phyloP scores from a whole-genome alignment of 1,284 basidiomycete species.

The Rhodofomes roseus region DNA sequence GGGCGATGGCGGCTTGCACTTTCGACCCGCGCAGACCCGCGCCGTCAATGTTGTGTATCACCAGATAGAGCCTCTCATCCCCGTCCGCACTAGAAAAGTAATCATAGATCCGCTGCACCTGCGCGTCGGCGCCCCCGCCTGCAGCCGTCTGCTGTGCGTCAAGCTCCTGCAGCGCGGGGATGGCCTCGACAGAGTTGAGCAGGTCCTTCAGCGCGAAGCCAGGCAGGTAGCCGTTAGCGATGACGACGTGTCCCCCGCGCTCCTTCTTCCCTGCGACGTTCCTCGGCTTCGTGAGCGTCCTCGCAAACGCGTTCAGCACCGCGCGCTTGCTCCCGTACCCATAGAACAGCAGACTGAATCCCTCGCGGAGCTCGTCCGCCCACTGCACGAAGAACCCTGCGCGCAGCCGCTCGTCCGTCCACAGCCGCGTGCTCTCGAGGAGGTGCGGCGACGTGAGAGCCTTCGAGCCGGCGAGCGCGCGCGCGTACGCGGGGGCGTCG shows the following conservation, averaged over 20 bases:
- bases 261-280: conserved; percentile 24
- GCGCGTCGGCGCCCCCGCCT: conserved; percentile 46
- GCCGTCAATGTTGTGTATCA: conserved; percentile 88
- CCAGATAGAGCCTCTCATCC: conserved; percentile 52
- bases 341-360: conserved; percentile 85
- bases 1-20: conserved; percentile 58
- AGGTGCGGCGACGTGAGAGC: conserved; percentile 26
- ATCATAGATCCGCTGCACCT: conserved; percentile 59
- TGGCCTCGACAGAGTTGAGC: conserved; percentile 59
- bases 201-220: conserved; percentile 69
- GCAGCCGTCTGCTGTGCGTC: conserved; percentile 23
- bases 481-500: conserved; percentile 54
- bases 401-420: conserved; percentile 25
- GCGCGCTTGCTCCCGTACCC: conserved; percentile 84
- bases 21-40: conserved; percentile 61
- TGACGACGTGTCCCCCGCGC: conserved; percentile 61
- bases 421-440: conserved; percentile 28
- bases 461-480: conserved; percentile 32
- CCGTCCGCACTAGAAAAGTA: conserved; percentile 43
- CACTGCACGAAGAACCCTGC: conserved; percentile 55
- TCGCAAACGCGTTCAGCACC: conserved; percentile 72
- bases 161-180: conserved; percentile 45
- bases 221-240: conserved; percentile 80
- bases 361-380: conserved; percentile 67
- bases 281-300: conserved; percentile 32